Conservation (phyloP, 2,329 filamentous ascomycete genomes). For the Ophidiomyces ophidiicola region DNA sequence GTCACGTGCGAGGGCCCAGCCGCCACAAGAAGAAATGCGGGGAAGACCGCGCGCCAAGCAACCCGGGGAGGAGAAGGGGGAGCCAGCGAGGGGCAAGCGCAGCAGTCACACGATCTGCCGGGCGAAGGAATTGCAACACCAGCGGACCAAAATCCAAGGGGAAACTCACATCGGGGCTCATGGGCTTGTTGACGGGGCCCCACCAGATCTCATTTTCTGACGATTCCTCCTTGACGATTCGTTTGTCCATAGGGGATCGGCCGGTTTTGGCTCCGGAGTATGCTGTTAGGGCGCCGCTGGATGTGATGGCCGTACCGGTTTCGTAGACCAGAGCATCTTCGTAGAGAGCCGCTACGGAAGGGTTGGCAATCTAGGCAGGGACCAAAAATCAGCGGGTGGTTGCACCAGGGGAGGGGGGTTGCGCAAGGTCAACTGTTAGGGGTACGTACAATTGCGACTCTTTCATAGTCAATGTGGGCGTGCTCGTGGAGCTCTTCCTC, state of each 20-base stretch:
- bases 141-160: background rate
- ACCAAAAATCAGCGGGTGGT: conserved; percentile 1
- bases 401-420: background rate
- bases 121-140: background rate
- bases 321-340: conserved; percentile 99
- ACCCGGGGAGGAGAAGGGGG: conserved; percentile 9
- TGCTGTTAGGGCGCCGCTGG: conserved; percentile 83
- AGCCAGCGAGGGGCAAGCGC: background rate
- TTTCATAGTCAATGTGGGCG: conserved; percentile 98
- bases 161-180: conserved; percentile 77
- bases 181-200: conserved; percentile 99
- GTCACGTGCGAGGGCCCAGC: conserved; percentile 11
- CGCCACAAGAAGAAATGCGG: conserved; percentile 10
- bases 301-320: conserved; percentile 93
- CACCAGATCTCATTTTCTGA: conserved; percentile 95
- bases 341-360: conserved; percentile 88
- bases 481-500: conserved; percentile 96
- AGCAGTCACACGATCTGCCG: conserved; percentile 5
- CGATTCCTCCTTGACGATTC: conserved; percentile 80
- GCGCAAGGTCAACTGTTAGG: conserved; percentile 4
- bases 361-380: conserved; percentile 60
- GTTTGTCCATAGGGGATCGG: conserved; percentile 92
- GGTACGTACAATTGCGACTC: conserved; percentile 78
- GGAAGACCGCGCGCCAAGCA: conserved; percentile 5
- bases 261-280: conserved; percentile 98